A percentile compares a stretch with the other conserved stretches of the same genome.
phyloP scores from a whole-genome alignment of 257 asterid genomes.

The Solanum peruvianum region DNA sequence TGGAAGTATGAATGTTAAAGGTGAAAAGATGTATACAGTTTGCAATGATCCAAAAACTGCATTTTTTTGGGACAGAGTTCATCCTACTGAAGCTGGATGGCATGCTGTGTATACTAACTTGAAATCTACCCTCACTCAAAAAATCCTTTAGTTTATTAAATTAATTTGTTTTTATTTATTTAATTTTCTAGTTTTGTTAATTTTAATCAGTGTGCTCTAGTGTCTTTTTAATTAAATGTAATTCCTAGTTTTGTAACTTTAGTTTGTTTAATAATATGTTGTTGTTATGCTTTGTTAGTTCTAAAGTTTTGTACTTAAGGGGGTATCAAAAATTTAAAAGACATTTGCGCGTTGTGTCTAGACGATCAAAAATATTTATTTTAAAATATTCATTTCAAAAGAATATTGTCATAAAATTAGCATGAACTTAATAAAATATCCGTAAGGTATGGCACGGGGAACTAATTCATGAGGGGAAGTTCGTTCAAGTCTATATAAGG shows the following conservation, averaged over 20 bases:
- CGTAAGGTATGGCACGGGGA: too few relatives aligned
- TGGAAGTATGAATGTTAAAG: constrained; percentile 42
- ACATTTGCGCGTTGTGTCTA: too few relatives aligned
- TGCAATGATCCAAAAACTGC: constrained; percentile 48
- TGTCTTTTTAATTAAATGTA: background rate
- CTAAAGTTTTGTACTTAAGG: background rate
- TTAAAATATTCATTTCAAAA: too few relatives aligned
- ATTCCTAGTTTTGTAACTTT: background rate
- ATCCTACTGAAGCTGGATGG: constrained; percentile 97
- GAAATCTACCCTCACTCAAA: constrained; percentile 28
- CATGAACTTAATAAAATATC: too few relatives aligned
- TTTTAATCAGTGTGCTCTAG: background rate
- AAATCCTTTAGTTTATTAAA: background rate
- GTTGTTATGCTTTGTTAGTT: background rate
- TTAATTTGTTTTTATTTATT: too few relatives aligned
- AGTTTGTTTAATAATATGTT: background rate
- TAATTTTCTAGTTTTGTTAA: background rate
- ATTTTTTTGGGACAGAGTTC: constrained; percentile 77
- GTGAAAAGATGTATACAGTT: constrained; percentile 48
- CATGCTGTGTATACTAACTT: constrained; percentile 32
- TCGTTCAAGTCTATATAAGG: too few relatives aligned
- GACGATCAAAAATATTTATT: too few relatives aligned
- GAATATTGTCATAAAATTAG: background rate
- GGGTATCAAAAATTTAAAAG: background rate
- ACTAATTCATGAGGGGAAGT: too few relatives aligned